Percentiles rank a stretch among this genome's conserved stretches.
phyloP scores from a whole-genome alignment of 2,329 filamentous ascomycete genomes.

The Diaporthe helianthi region DNA sequence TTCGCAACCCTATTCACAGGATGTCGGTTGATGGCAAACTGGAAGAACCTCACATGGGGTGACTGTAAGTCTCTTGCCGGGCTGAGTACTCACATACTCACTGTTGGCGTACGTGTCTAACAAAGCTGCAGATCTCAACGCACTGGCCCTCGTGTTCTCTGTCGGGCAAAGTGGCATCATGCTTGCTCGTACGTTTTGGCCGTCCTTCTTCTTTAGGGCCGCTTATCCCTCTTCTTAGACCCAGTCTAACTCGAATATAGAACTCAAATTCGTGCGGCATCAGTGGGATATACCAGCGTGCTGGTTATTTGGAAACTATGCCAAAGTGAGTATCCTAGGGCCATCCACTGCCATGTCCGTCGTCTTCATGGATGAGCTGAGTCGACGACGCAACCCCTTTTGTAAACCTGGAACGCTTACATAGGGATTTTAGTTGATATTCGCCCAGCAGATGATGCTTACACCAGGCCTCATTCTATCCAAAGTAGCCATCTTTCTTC shows the following conservation, averaged over 20 bases:
- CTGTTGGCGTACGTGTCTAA: neutral
- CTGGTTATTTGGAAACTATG: conserved; percentile 33
- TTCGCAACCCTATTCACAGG: neutral
- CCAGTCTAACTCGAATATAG: neutral
- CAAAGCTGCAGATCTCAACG: conserved; percentile 12
- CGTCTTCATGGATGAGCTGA: no score
- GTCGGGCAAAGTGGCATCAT: neutral
- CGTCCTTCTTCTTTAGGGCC: no score
- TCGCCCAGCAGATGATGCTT: conserved; percentile 26
- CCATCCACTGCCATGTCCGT: no score
- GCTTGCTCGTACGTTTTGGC: neutral
- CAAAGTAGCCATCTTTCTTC: conserved; percentile 34
- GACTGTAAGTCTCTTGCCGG: neutral
- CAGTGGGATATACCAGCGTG: conserved; percentile 35
- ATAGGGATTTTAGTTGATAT: conserved; percentile 20
- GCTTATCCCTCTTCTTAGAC: no score
- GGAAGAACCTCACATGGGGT: conserved; percentile 16
- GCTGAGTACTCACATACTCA: no score
- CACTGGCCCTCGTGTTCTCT: conserved; percentile 3
- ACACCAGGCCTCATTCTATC: conserved; percentile 31
- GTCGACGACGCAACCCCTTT: no score
- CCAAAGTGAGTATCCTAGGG: conserved; percentile 16
- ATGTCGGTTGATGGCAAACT: conserved; percentile 10
- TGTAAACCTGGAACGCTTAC: no score
- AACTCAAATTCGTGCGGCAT: conserved; percentile 34